These are phyloP conservation scores for Aspergillus glaucus DNA, from an alignment of 2,329 filamentous ascomycete species.

Conservation along the genomic window DNA sequence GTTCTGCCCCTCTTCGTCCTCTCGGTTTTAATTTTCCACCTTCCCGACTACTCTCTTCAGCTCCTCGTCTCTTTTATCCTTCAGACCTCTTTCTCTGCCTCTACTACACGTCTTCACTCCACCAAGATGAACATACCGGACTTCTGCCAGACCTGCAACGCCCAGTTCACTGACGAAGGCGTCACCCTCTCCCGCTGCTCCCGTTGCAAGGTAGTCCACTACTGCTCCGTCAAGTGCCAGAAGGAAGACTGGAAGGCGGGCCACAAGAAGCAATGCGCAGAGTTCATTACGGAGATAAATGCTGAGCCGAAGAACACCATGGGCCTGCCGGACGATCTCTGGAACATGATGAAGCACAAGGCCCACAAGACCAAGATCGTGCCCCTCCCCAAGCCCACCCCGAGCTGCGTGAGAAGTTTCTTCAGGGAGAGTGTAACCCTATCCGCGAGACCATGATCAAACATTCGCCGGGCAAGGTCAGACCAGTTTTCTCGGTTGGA, in stretches of 20 bases:
- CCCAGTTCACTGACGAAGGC: background rate
- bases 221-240: background rate
- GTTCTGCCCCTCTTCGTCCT: too few species aligned
- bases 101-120: background rate
- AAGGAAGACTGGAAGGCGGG: background rate
- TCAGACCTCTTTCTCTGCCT: background rate
- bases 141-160: background rate
- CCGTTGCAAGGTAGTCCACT: background rate
- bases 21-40: too few species aligned
- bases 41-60: background rate
- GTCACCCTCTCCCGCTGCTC: background rate
- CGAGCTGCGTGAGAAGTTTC: too few species aligned
- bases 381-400: too few species aligned
- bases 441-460: too few species aligned
- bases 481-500: background rate
- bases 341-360: background rate
- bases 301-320: background rate
- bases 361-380: too few species aligned
- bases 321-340: background rate
- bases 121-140: background rate
- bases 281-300: background rate
- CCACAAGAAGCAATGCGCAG: background rate
- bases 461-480: background rate
- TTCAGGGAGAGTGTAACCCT: too few species aligned
- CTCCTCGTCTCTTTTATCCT: too few species aligned